A percentile compares a stretch with the other conserved stretches of the same genome.
phyloP scores from a whole-genome alignment of 148 eudicot genomes.

The Limonium bicolor region DNA sequence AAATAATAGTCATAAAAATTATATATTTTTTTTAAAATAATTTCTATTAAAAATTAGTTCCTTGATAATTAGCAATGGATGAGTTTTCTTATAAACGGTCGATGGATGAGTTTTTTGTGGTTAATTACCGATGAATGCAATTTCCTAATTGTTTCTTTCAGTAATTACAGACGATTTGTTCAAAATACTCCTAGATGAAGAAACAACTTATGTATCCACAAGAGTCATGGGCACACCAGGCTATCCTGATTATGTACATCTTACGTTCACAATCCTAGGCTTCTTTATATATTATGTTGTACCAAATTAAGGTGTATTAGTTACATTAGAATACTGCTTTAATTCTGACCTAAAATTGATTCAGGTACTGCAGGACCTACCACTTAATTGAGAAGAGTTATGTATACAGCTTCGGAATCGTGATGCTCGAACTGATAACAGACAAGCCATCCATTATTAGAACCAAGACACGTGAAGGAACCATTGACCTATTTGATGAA shows the following conservation, averaged over 20 bases:
- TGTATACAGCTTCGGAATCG: constrained; percentile 12
- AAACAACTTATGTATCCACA: constrained; percentile 9
- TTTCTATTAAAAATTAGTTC: no score
- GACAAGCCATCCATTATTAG: constrained; percentile 1
- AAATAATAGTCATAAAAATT: no score
- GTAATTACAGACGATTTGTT: no score
- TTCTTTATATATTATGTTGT: background rate
- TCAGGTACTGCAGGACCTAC: background rate
- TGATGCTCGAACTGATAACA: constrained; percentile 13
- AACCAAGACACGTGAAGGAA: background rate
- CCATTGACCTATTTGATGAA: constrained; percentile 3
- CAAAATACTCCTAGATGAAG: constrained; percentile 10
- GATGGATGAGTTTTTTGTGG: no score
- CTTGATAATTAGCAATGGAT: no score
- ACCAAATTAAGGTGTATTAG: background rate
- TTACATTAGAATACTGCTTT: background rate
- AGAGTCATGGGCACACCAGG: constrained; percentile 13
- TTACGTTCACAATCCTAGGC: background rate
- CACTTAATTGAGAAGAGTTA: constrained; percentile 13
- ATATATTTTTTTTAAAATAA: no score
- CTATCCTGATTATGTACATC: constrained; percentile 12
- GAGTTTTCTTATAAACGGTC: no score
- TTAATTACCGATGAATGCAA: no score
- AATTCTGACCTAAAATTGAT: background rate
- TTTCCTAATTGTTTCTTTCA: no score